Evolutionary conservation across 306 rosid species (phyloP).

Genomic region (Acacia melanoxylon): DNA sequence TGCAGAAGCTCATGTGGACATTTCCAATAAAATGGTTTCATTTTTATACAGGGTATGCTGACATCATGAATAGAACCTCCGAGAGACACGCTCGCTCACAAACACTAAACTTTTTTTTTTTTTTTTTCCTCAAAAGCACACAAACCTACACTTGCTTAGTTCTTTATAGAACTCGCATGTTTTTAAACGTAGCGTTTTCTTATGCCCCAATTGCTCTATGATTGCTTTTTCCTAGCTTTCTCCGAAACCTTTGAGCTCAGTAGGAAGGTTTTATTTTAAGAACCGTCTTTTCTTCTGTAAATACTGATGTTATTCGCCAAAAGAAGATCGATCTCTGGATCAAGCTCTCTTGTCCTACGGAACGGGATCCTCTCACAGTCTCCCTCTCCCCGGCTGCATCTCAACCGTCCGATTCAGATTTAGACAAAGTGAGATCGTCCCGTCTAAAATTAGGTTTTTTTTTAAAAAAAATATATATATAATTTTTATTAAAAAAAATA

Average conservation of each 20-base stretch:
- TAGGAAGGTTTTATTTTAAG: neutral
- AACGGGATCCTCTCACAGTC: no score
- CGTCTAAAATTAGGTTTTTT: no score
- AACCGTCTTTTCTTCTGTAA: neutral
- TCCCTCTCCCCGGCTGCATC: no score
- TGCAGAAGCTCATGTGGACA: no score
- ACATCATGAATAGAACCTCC: neutral
- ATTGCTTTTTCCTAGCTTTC: neutral
- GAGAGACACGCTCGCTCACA: neutral
- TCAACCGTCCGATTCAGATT: no score
- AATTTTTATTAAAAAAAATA: no score
- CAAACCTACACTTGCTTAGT: neutral
- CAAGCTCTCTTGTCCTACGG: neutral
- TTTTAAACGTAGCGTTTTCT: neutral
- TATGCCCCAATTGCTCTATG: neutral
- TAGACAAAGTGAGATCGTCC: no score
- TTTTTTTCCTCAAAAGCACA: no score
- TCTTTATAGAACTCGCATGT: neutral
- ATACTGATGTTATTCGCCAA: neutral
- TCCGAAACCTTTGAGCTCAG: neutral
- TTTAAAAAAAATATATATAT: no score
- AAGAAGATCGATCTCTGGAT: neutral
- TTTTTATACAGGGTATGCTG: neutral
- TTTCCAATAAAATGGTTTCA: no score
- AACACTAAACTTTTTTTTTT: no score